Base-by-base conservation (phyloP, 306 rosid species). In the Begonia fuchsioides region DNA sequence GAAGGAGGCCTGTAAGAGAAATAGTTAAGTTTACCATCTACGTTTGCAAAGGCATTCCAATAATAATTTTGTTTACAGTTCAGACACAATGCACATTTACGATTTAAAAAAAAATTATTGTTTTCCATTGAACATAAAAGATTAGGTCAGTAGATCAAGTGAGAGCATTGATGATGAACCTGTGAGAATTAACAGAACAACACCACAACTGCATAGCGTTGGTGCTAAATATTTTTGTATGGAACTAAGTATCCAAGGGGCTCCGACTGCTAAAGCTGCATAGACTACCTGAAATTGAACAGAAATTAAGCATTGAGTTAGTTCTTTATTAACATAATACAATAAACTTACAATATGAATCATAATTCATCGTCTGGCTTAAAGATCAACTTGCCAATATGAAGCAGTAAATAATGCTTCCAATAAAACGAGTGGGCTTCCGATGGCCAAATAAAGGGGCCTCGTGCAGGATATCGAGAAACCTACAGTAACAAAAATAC, bases 361-460 rank as follows among this genome's bases (percentile, higher is more conserved):
- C 38, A 9, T 40, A 44, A 20, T 50, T 16, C 54, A 3, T 13
- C 50, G 1, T 39, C 0, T 12, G 39, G 40, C 56, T 9, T 15
- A 47, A 46, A 49, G 15, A 53, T 56, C 6, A 13, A 69, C 87
- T 78, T 73, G 66, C 95, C 85, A 81, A 51, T 41, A 78, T 13
- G 15, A 92, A 44, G 58, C 93, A 92, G 72, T 82, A 92, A 60
- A 92, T 58, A 17, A 92, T 68, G 63, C 94, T 82, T 13, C 93
- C 98, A 56, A 85, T 41, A 58, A 81, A 71, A 69, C 81, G 79
- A 13, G 93, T 74, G 8, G 98, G 68, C 53, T 85, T 79, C 53
- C 98, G 83, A 53, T 92, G 92, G 49, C 96, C 96, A 15, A 92
- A 80, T 11, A 85, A 59, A 11, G 98, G 96, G 66, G 98, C 93